phyloP scores from a whole-genome alignment of 495 filamentous ascomycete genomes.

The Tuber magnatum region DNA sequence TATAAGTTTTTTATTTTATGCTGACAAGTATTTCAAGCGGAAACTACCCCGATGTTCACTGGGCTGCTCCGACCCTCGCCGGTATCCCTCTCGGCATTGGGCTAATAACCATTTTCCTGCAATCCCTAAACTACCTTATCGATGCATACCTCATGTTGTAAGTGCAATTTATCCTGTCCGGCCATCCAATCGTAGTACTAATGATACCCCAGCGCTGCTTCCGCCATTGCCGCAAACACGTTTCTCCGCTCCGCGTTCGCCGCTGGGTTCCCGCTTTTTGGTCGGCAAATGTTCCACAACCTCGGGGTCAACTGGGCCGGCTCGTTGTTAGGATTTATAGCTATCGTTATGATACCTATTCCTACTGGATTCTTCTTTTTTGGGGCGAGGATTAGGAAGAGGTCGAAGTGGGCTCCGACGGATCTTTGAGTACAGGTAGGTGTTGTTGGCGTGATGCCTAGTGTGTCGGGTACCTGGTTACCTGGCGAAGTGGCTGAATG shows the following conservation, averaged over 20 bases:
- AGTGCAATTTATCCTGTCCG: conserved; percentile 36
- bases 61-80: conserved; percentile 72
- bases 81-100: conserved; percentile 56
- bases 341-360: conserved; percentile 62
- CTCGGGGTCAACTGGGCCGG: conserved; percentile 72
- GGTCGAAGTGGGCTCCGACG: conserved; percentile 63
- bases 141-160: conserved; percentile 84
- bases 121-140: conserved; percentile 77
- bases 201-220: conserved; percentile 55
- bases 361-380: conserved; percentile 60
- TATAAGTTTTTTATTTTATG: background rate
- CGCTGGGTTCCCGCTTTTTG: conserved; percentile 75
- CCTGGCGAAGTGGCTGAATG: background rate
- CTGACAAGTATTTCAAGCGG: conserved; percentile 11
- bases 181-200: conserved; percentile 4
- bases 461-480: background rate
- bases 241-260: conserved; percentile 73
- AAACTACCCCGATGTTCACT: conserved; percentile 53
- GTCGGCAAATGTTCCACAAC: conserved; percentile 65
- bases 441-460: background rate
- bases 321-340: conserved; percentile 69
- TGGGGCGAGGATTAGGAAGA: conserved; percentile 57
- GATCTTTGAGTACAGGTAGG: background rate
- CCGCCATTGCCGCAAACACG: conserved; percentile 82
- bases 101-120: conserved; percentile 74